These are phyloP conservation scores for Avena sativa DNA, from an alignment of 176 grass and related monocot genomes.

Conservation along the genomic window DNA sequence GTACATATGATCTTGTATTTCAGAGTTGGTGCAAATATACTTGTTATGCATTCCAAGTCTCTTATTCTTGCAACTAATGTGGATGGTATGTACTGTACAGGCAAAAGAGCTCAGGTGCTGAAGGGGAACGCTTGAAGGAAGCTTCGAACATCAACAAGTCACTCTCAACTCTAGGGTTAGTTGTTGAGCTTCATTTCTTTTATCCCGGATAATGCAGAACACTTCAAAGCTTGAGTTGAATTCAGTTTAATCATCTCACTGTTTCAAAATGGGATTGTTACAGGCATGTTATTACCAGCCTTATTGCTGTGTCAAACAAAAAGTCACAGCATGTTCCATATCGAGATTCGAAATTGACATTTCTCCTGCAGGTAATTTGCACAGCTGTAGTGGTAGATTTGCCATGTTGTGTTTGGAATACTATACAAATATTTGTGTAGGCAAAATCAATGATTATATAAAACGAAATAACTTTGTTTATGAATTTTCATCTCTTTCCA, in stretches of 20 bases:
- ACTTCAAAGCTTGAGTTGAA: conserved; percentile 24
- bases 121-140: conserved; percentile 97
- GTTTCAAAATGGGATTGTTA: conserved; percentile 26
- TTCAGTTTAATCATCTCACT: conserved; percentile 20
- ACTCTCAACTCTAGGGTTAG: conserved; percentile 93
- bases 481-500: conserved; percentile 48
- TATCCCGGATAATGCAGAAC: conserved; percentile 22
- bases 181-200: conserved; percentile 35
- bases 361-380: conserved; percentile 91
- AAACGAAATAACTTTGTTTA: conserved; percentile 13
- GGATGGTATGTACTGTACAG: conserved; percentile 44
- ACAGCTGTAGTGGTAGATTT: conserved; percentile 1
- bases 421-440: conserved; percentile 3
- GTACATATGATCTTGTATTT: conserved; percentile 3
- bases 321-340: conserved; percentile 95
- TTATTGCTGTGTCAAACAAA: conserved; percentile 88
- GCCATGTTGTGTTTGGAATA: conserved; percentile 21
- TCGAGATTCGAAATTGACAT: conserved; percentile 97
- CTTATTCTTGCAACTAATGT: conserved; percentile 31
- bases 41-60: conserved; percentile 5
- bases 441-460: background rate
- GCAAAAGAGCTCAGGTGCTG: conserved; percentile 99
- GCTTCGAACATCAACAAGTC: conserved; percentile 99
- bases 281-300: conserved; percentile 98
- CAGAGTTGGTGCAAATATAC: background rate